Base-by-base conservation (phyloP, 805 yeast species). In the Kazachstania africana region DNA sequence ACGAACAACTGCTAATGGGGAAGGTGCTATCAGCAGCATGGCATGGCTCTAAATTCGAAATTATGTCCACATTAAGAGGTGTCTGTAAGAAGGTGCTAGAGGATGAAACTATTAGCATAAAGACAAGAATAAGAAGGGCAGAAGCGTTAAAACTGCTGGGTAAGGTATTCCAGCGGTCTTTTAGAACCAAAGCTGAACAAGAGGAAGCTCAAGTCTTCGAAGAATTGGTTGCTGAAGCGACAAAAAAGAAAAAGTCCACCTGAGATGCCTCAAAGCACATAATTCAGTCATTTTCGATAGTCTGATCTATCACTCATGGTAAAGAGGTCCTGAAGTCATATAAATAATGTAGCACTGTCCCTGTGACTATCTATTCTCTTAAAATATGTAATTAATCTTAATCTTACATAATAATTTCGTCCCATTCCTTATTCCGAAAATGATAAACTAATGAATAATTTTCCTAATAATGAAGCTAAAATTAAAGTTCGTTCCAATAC, bases 11-110 rank as follows among this genome's bases (percentile, higher is more conserved):
- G 20, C 57, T 81, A 41, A 75, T 79, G 65, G 91, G 88, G 14
- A 81, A 80, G 52, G 81, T 80, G 13, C 58, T 81, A 22, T 78
- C 81, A 6, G 88, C 87, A 3, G 91, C 91, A 6, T 81, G 93
- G 93, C 73, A 74, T 9, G 84, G 88, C 0, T 75, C 87, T 9
- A 77, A 70, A 47, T 79, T 74, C 48, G 93, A 81, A 52, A 80
- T 81, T 32, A 79, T 75, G 50, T 66, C 78, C 10, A 78, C 84
- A 0, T 63, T 78, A 32, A 69, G 82, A 42, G 71, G 66, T 9
- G 91, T 80, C 9, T 79, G 88, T 57, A 78, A 78, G 43, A 60
- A 57, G 26, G 66, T 80, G 2, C 55, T 81, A 28, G 65, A 70
- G 32, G 88, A 81, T 43, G 62, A 69, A 33, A 59, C 61, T 0